Percentiles rank a stretch among this genome's conserved stretches.
Evolutionary conservation across 1,139 yeast genomes (phyloP).

Genomic region (Wickerhamomyces sp.): DNA sequence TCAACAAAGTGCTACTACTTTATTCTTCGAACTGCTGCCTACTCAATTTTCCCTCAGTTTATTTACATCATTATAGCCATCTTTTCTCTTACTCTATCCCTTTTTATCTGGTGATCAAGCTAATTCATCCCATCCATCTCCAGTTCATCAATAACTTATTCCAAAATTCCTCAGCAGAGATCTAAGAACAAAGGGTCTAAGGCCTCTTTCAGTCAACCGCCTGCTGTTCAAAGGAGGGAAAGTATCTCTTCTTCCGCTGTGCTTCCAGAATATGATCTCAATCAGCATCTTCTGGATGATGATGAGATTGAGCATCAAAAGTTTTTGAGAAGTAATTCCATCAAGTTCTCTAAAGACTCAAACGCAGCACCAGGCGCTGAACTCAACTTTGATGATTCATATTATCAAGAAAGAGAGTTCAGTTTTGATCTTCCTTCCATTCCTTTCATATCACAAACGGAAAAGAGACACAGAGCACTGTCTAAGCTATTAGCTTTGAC

Average conservation of each 20-base stretch:
- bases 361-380: background rate
- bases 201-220: too few species aligned
- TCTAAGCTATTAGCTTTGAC: constrained; percentile 19
- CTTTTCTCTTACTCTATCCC: too few species aligned
- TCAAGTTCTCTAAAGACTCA: background rate
- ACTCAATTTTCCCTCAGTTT: too few species aligned
- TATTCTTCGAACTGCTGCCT: too few species aligned
- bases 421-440: constrained; percentile 27
- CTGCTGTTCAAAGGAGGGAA: too few species aligned
- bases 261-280: constrained; percentile 6
- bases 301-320: constrained; percentile 6
- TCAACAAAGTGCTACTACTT: too few species aligned
- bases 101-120: too few species aligned
- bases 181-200: constrained; percentile 7
- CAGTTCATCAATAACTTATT: too few species aligned
- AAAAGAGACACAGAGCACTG: constrained; percentile 26
- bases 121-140: too few species aligned
- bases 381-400: constrained; percentile 4
- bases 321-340: background rate
- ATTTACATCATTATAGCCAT: too few species aligned
- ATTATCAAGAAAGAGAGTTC: constrained; percentile 23
- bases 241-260: too few species aligned
- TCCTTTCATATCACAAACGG: constrained; percentile 25
- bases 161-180: constrained; percentile 4
- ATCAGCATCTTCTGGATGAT: constrained; percentile 6